Percentiles rank a stretch among this genome's conserved stretches.
These are phyloP conservation scores for Porpolomopsis calyptriformis DNA, from an alignment of 768 basidiomycete species.

Conservation along the genomic window DNA sequence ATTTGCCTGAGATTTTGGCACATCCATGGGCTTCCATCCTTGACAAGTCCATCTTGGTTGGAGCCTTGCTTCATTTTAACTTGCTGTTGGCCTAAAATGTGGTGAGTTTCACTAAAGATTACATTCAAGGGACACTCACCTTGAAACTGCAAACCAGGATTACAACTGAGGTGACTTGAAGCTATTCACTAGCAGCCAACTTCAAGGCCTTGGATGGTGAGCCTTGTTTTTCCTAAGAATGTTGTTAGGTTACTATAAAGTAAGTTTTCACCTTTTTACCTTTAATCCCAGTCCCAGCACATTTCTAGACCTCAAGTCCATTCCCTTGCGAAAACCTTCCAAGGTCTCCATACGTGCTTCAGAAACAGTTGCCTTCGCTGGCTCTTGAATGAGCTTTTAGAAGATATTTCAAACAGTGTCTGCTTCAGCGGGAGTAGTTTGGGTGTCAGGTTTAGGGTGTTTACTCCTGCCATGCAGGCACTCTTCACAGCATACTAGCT, in stretches of 20 bases:
- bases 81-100: neutral
- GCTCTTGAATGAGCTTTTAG: too few relatives aligned
- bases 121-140: neutral
- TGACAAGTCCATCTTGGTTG: neutral
- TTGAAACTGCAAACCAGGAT: neutral
- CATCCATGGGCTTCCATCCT: constrained; percentile 1
- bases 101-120: neutral
- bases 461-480: neutral
- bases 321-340: neutral
- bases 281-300: neutral
- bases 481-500: neutral
- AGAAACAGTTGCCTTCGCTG: neutral
- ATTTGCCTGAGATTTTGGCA: neutral
- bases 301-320: neutral
- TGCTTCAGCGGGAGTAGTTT: neutral
- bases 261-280: neutral
- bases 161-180: neutral
- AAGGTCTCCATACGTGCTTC: neutral
- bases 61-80: neutral
- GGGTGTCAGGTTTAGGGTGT: neutral
- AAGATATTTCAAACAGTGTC: neutral
- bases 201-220: neutral
- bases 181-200: neutral
- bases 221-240: neutral
- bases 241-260: neutral